Conservation (phyloP, 1,139 yeast genomes). For the Zygosaccharomyces sapae region DNA sequence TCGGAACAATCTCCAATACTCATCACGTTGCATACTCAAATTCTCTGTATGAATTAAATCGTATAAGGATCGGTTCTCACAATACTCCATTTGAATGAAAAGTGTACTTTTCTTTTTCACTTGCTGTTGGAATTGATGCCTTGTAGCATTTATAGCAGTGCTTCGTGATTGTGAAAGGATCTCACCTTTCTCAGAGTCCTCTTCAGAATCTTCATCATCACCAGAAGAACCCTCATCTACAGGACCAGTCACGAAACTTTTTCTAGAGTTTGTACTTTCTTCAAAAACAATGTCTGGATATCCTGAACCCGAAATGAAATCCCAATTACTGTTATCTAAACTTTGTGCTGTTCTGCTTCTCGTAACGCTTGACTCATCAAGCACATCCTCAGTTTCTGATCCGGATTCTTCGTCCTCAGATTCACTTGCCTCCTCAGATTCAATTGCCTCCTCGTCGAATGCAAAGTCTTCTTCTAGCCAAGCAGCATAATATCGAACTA, state of each 20-base stretch:
- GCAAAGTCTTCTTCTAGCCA: constrained; percentile 79
- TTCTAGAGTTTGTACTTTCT: constrained; percentile 32
- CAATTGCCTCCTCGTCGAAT: constrained; percentile 44
- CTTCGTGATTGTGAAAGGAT: constrained; percentile 16
- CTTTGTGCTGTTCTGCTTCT: constrained; percentile 29
- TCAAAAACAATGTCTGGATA: constrained; percentile 60
- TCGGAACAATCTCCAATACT: constrained; percentile 84
- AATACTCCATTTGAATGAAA: constrained; percentile 96
- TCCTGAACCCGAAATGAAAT: constrained; percentile 62
- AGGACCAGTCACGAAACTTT: constrained; percentile 4
- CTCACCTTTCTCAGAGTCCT: constrained; percentile 13
- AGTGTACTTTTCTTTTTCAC: constrained; percentile 45
- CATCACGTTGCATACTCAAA: constrained; percentile 64
- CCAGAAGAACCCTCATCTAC: constrained; percentile 3
- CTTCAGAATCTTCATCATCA: constrained; percentile 29
- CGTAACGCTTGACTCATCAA: constrained; percentile 24
- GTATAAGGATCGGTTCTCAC: constrained; percentile 85
- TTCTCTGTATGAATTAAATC: constrained; percentile 77
- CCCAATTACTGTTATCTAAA: constrained; percentile 39
- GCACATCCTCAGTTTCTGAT: constrained; percentile 14
- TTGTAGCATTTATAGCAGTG: constrained; percentile 14
- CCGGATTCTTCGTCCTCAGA: constrained; percentile 29
- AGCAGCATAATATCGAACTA: constrained; percentile 92
- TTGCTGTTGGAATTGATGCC: not conserved
- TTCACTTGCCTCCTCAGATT: constrained; percentile 40